A percentile compares a stretch with the other conserved stretches of the same genome.
These are phyloP conservation scores for Pterocarpus macrocarpus DNA, from an alignment of 306 rosid species.

Conservation along the genomic window DNA sequence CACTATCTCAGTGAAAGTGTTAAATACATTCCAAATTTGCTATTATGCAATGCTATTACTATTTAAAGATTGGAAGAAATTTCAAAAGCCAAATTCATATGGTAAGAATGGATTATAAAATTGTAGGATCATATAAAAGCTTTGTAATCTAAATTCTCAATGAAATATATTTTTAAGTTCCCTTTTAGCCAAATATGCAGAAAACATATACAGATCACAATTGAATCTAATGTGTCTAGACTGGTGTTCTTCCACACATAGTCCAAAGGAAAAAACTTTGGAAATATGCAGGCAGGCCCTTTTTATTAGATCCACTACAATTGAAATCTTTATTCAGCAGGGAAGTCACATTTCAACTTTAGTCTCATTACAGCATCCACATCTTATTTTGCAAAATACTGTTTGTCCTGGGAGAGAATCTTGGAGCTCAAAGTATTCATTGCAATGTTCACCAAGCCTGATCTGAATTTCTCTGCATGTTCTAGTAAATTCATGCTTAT, in stretches of 20 bases:
- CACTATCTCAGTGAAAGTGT: background rate
- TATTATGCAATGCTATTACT: background rate
- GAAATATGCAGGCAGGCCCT: background rate
- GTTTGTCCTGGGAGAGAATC: slow-evolving; percentile 96
- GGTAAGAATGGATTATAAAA: slow-evolving; percentile 8
- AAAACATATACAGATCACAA: background rate
- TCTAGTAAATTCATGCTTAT: background rate
- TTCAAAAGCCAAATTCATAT: background rate
- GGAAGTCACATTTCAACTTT: slow-evolving; percentile 64
- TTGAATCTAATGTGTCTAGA: slow-evolving; percentile 14
- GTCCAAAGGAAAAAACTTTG: background rate
- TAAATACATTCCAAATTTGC: slow-evolving; percentile 3
- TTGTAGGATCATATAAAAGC: background rate
- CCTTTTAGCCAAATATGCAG: background rate
- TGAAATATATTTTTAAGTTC: background rate
- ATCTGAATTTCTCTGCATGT: slow-evolving; percentile 69
- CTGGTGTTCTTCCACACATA: background rate
- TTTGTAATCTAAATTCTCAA: slow-evolving; percentile 5
- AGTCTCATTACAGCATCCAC: slow-evolving; percentile 97
- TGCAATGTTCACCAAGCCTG: slow-evolving; percentile 91
- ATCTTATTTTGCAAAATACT: slow-evolving; percentile 86
- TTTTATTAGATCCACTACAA: background rate
- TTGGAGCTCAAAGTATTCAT: slow-evolving; percentile 98
- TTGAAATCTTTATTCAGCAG: background rate
- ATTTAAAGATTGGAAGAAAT: background rate